Conservation (phyloP, 1,284 basidiomycete species). For the Apiotrichum siamense region DNA sequence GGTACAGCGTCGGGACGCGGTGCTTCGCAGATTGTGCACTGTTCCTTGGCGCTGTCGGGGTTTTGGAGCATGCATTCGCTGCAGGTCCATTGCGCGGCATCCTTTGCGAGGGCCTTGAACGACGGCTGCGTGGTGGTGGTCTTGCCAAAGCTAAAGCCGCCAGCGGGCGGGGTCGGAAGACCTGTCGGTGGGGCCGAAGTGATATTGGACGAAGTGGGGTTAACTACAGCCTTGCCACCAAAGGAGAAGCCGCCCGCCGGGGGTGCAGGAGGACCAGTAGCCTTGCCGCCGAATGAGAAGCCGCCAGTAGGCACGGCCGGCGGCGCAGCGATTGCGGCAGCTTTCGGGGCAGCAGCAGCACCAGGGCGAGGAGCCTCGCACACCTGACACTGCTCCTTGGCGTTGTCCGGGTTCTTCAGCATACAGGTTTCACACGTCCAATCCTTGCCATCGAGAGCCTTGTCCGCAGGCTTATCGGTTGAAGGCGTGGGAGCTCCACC, state of each 20-base stretch:
- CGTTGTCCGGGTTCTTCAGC: constrained; percentile 51
- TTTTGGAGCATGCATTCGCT: constrained; percentile 51
- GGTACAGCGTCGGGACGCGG: constrained; percentile 36
- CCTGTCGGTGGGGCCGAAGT: not conserved
- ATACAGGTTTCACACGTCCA: constrained; percentile 54
- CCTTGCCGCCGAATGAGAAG: constrained; percentile 13
- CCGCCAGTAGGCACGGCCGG: constrained; percentile 9
- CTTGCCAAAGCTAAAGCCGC: constrained; percentile 5
- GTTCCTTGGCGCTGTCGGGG: constrained; percentile 46
- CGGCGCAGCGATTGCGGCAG: not conserved
- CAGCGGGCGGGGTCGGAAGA: not conserved
- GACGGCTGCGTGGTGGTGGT: not conserved
- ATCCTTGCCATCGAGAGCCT: too few relatives aligned
- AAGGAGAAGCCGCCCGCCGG: constrained; percentile 4
- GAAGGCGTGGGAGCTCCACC: too few relatives aligned
- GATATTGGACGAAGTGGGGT: too few relatives aligned
- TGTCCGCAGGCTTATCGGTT: not conserved
- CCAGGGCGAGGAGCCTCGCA: constrained; percentile 51
- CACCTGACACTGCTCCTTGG: constrained; percentile 51
- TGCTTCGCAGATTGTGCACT: constrained; percentile 55
- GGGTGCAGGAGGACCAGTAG: not conserved
- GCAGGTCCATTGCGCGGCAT: constrained; percentile 50
- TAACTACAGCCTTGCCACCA: not conserved
- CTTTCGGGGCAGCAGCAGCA: constrained; percentile 3
- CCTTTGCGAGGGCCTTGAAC: not conserved